A percentile compares a stretch with the other conserved stretches of the same genome.
Evolutionary conservation across 192 early-diverging fungal genomes (phyloP).

Genomic region (Backusella morwellensis): DNA sequence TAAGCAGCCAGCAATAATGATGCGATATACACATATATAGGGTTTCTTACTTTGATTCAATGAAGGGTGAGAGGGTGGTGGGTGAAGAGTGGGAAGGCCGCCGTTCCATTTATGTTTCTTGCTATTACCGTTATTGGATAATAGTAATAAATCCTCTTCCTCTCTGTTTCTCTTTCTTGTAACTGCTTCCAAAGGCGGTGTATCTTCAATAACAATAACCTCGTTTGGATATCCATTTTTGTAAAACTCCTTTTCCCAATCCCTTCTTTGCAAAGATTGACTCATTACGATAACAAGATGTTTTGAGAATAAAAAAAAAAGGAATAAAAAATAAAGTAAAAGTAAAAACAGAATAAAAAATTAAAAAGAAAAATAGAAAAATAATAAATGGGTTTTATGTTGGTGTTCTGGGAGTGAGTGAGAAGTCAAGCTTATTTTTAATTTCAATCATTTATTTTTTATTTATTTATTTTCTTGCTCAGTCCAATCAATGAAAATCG

Average conservation of each 20-base stretch:
- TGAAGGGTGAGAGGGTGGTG: background rate
- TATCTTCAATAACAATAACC: constrained; percentile 42
- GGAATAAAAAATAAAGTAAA: background rate
- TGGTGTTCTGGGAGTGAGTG: background rate
- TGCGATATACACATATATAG: background rate
- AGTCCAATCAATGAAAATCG: background rate
- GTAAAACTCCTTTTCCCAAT: constrained; percentile 38
- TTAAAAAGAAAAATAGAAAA: background rate
- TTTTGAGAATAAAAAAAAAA: background rate
- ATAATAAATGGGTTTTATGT: background rate
- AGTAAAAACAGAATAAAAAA: background rate
- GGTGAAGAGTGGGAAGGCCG: background rate
- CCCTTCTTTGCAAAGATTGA: background rate
- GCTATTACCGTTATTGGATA: background rate
- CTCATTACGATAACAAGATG: background rate
- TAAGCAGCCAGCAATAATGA: background rate
- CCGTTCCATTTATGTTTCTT: constrained; percentile 1
- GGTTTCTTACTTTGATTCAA: constrained; percentile 9
- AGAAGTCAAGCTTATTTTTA: background rate
- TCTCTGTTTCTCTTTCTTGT: background rate
- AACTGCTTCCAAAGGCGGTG: constrained; percentile 18
- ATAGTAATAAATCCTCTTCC: background rate
- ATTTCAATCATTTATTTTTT: constrained; percentile 5
- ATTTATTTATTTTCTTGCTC: constrained; percentile 6
- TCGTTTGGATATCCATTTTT: constrained; percentile 40